These are phyloP conservation scores for Gaultheria prostrata DNA, from an alignment of 148 eudicot genomes.

Conservation along the genomic window DNA sequence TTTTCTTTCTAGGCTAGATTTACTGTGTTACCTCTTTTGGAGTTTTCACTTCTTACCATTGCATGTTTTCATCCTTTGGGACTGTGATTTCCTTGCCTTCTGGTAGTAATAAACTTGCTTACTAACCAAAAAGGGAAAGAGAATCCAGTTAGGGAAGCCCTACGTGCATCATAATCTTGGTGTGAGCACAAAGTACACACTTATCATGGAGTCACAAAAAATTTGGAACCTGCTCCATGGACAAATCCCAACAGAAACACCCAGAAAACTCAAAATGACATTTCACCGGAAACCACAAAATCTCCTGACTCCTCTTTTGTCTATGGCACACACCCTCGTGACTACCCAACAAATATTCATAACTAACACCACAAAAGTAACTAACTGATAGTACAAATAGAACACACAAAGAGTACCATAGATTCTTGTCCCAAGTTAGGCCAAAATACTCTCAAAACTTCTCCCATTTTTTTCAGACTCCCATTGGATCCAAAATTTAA, in stretches of 20 bases:
- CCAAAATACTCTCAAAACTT: neutral
- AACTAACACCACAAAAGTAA: constrained; percentile 2
- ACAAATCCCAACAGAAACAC: neutral
- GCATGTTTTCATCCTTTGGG: neutral
- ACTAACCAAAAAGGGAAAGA: neutral
- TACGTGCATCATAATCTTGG: neutral
- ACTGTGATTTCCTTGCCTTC: neutral
- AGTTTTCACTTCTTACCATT: neutral
- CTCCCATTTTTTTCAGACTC: neutral
- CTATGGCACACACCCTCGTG: neutral
- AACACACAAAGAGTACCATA: neutral
- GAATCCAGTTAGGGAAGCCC: neutral
- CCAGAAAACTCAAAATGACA: neutral
- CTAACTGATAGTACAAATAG: neutral
- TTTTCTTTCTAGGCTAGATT: neutral
- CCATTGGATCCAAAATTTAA: neutral
- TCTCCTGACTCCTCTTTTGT: neutral
- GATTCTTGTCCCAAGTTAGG: neutral
- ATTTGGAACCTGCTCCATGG: neutral
- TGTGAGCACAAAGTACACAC: neutral
- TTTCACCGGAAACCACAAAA: neutral
- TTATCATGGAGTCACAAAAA: neutral
- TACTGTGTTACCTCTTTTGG: neutral
- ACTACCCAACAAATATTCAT: neutral
- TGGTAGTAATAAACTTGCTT: neutral